These are phyloP conservation scores for Ophiocordyceps australis DNA, from an alignment of 2,329 filamentous ascomycete genomes.

Conservation along the genomic window DNA sequence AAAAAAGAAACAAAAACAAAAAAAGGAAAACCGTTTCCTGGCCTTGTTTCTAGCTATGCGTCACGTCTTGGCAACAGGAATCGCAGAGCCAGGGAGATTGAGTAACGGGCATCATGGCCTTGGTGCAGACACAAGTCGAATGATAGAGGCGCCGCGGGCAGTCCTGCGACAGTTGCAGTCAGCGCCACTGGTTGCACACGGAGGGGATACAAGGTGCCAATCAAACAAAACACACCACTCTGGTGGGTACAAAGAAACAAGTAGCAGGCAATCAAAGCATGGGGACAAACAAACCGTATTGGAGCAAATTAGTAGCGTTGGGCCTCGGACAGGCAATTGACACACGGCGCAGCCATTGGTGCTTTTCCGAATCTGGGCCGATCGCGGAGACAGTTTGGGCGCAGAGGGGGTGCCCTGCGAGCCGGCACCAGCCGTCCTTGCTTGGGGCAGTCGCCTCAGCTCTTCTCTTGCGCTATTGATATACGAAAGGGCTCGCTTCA, in stretches of 20 bases:
- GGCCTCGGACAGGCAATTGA: slow-evolving; percentile 26
- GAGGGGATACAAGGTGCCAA: too few relatives aligned
- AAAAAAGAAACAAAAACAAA: too few relatives aligned
- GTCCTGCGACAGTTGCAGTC: slow-evolving; percentile 10
- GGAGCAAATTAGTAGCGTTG: slow-evolving; percentile 27
- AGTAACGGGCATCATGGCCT: slow-evolving; percentile 16
- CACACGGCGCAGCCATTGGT: slow-evolving; percentile 28
- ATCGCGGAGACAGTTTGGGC: slow-evolving; percentile 11
- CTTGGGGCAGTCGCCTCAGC: slow-evolving; percentile 2
- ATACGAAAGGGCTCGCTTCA: slow-evolving; percentile 21
- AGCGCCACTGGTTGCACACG: too few relatives aligned
- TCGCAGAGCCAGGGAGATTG: slow-evolving; percentile 25
- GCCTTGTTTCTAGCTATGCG: too few relatives aligned
- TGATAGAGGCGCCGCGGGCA: slow-evolving; percentile 29
- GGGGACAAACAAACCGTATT: slow-evolving; percentile 22
- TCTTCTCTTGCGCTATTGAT: slow-evolving; percentile 23
- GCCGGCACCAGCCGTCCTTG: not conserved
- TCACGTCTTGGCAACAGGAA: slow-evolving; percentile 17
- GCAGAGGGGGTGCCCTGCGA: slow-evolving; percentile 3
- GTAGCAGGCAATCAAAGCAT: too few relatives aligned
- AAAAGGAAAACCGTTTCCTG: too few relatives aligned
- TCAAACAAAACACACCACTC: too few relatives aligned
- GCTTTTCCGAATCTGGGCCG: slow-evolving; percentile 20
- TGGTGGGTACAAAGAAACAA: too few relatives aligned
- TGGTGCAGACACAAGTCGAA: slow-evolving; percentile 21